phyloP scores from a whole-genome alignment of 768 basidiomycete species.

The Phylloporus sp. region DNA sequence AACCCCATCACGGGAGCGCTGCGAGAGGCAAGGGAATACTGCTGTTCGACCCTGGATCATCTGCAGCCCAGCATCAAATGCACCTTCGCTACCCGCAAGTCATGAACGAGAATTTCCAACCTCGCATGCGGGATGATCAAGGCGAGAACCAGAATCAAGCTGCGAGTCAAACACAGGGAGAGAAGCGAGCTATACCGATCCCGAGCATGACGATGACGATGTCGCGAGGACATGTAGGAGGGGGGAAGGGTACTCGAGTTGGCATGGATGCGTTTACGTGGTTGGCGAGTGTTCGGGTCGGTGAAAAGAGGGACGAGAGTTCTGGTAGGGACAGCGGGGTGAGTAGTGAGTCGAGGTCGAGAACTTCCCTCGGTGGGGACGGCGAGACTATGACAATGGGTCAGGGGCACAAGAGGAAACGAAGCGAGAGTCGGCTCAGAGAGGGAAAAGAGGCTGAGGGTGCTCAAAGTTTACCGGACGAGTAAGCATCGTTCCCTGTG shows the following conservation, averaged over 20 bases:
- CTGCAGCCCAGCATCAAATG: constrained; percentile 14
- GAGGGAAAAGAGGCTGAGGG: constrained; percentile 32
- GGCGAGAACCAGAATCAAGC: constrained; percentile 6
- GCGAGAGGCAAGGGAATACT: constrained; percentile 28
- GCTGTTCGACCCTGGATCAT: constrained; percentile 35
- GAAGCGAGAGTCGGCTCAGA: constrained; percentile 43
- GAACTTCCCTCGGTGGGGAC: constrained; percentile 27
- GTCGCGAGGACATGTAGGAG: constrained; percentile 42
- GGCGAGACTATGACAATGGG: constrained; percentile 3
- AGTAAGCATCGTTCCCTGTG: constrained; percentile 41
- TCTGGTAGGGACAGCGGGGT: constrained; percentile 49
- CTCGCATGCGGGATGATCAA: constrained; percentile 13
- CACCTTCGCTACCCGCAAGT: constrained; percentile 33
- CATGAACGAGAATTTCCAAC: constrained; percentile 8
- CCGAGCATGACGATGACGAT: constrained; percentile 36
- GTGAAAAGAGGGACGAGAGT: constrained; percentile 49
- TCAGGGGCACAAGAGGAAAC: constrained; percentile 30
- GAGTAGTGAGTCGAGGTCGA: constrained; percentile 40
- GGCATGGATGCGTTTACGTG: constrained; percentile 71
- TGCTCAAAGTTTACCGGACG: constrained; percentile 62
- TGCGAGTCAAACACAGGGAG: constrained; percentile 6
- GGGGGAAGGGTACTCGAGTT: constrained; percentile 49
- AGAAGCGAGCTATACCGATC: constrained; percentile 19
- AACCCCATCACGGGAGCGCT: constrained; percentile 33
- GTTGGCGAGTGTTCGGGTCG: constrained; percentile 70